phyloP scores from a whole-genome alignment of 345 rosid species.

The Linum tenue region DNA sequence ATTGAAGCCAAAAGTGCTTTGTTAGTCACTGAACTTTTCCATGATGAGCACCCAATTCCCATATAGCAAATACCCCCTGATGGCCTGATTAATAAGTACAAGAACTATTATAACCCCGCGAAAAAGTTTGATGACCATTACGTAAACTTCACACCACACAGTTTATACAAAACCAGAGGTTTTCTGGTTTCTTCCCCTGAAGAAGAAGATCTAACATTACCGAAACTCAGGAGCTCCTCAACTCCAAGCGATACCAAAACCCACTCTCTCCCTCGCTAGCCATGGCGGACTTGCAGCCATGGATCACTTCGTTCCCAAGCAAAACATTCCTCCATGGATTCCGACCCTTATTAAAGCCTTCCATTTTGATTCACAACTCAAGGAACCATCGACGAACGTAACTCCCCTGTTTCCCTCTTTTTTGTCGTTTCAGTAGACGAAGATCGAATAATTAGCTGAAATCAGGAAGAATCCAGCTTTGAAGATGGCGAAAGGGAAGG shows the following conservation, averaged over 20 bases:
- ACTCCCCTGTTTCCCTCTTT: neutral
- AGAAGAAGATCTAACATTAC: neutral
- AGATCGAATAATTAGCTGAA: neutral
- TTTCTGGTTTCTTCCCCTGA: neutral
- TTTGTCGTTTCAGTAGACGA: neutral
- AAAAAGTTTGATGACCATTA: neutral
- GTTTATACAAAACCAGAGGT: too few species aligned
- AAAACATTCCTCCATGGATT: neutral
- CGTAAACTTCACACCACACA: neutral
- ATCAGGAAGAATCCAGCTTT: too few species aligned
- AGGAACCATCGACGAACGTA: neutral
- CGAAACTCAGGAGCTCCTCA: neutral
- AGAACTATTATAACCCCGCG: neutral
- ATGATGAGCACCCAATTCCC: neutral
- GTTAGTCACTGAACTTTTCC: neutral
- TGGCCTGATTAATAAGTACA: too few species aligned
- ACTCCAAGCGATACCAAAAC: neutral
- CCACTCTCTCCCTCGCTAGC: neutral
- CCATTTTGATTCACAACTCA: neutral
- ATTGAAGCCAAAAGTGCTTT: too few species aligned
- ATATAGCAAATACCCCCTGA: too few species aligned
- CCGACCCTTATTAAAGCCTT: neutral
- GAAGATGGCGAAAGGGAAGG: slow-evolving; percentile 24
- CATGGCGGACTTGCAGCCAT: slow-evolving; percentile 1
- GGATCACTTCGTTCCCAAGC: neutral